Base-by-base conservation (phyloP, 352 stramenopile species). In the Pelagophyceae sp. region DNA sequence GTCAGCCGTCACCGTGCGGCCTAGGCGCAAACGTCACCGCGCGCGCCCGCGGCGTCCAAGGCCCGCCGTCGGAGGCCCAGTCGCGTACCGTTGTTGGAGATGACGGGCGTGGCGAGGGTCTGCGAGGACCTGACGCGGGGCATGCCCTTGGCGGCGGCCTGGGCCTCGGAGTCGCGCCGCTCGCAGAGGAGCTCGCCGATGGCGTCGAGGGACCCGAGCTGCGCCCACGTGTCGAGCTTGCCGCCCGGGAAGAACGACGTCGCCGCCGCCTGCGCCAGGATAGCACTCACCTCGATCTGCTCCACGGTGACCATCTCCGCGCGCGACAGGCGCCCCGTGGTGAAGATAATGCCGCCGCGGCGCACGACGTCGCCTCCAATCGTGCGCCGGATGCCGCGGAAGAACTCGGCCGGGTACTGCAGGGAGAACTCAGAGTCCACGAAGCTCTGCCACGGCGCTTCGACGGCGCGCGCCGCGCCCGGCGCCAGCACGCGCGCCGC, bases 281-380 rank as follows among this genome's bases (percentile, higher is more conserved):
- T 1, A 11, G 29, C 6, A 31, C 5, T 25, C 61, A 25, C 61
- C n/a, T 17, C 31, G 61, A 35, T 19, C 61, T n/a, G 6, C 31
- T 71, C 29, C n/a, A 71, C 61, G 2, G 67, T 74, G 15, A 74
- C 67, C 5, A 74, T 58, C 38, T 74, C 67, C 15, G 67, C 67
- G 23, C 17, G 20, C 35, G 3, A 1, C 11, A 74, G 67, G 2
- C 31, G 19, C 2, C 67, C 67, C 20, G 67, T 25, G 35, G 67
- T 58, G 38, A 74, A 74, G 67, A 74, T 74, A 23, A 74, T 37
- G 15, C 67, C 67, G 67, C 67, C 67, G 35, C 67, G 33, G 2
- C 67, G 67, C 33, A 74, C 67, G 35, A 74, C 31, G 67, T 74
- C 67, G 38, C 67, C 67, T 11, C 29, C 33, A 37, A 74, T 74